Base-by-base conservation (phyloP, 2,329 filamentous ascomycete genomes). In the Aspergillus glaucus region DNA sequence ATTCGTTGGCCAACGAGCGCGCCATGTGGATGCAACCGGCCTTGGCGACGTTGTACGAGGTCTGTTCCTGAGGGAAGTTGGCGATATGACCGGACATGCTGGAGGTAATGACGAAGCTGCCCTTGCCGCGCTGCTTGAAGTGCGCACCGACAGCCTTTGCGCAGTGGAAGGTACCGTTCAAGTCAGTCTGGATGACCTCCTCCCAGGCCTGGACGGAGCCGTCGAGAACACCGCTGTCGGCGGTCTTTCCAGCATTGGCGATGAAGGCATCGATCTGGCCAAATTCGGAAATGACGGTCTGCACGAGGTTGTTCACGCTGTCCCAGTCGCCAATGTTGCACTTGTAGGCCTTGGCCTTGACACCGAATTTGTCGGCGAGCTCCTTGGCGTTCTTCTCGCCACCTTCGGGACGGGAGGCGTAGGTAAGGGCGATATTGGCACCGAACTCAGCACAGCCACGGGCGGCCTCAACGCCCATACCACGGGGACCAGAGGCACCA, bases 141-240 rank as follows among this genome's bases (percentile, higher is more conserved):
- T 93, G 86, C 48, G 84, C 79, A 30, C 90, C 91, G n/a, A 88
- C 87, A 17, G 88, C 88, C 74, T 92, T 88, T 22, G 89, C 88
- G 54, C 88, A 94, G 79, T 91, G 82, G 71, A 89, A 88, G 24
- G 79, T 83, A 10, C 90, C 91, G n/a, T 84, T 93, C 58, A 95
- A 78, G 70, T 96, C 94, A 62, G 92, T 85, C 60, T 86, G 80
- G 68, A 95, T 78, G 75, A 95, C 88, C 68, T 83, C 80, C 65
- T 90, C 82, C 64, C 82, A 82, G 64, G 88, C 86, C 62, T 85
- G 77, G 19, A 86, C 81, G 21, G 81, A 79, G 63, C 81, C 82
- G 54, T 88, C 85, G 44, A 88, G 74, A 62, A 88, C 77, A 50
- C 85, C 85, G 48, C 72, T 74, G 71, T 85, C 78, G 57, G 85